Base-by-base conservation (phyloP, 1,284 basidiomycete genomes). In the Gomphus bonarii region DNA sequence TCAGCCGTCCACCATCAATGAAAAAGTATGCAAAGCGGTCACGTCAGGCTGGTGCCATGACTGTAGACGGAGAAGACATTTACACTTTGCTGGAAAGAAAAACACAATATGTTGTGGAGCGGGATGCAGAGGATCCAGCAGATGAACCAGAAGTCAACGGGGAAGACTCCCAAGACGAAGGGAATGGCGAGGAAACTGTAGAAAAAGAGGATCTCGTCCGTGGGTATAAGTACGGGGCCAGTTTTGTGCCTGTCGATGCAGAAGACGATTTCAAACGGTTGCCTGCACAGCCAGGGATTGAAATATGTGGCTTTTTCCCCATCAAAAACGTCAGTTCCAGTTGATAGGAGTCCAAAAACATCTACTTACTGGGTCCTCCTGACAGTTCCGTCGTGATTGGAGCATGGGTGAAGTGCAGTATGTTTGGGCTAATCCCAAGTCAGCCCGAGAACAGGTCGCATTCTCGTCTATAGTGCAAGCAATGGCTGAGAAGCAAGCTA, bases 191-290 rank as follows among this genome's bases (percentile, higher is more conserved):
- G 43, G 75, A 78, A 64, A 79, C 75, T 61, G 77, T 89, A 4
- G 84, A 87, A 61, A 83, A 84, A 64, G 88, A 92, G 58, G 75
- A 85, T 16, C 80, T 93, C 14, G 74, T 88, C 20, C 78, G 81
- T 61, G 95, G 93, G 0, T 97, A 89, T 78, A 90, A 92, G 68
- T 97, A 97, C 63, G 95, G 95, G 5, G 84, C 88, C 3, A 90
- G 87, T 2, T 92, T 93, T 68, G 85, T 85, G 1, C 91, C 92
- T 1, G 84, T 87, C 68, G 85, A 89, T 2, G 88, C 91, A 42
- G 75, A 75, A 46, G 88, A 81, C 6, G 78, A 85, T 53, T 95
- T 93, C 63, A 79, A 79, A 43, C 78, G 76, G 56, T 72, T 93
- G 31, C 73, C 76, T 3, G 90, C 91, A 1, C 78, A 74, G 65